Conservation (phyloP, 495 filamentous ascomycete species). For the Neurospora sp. region DNA sequence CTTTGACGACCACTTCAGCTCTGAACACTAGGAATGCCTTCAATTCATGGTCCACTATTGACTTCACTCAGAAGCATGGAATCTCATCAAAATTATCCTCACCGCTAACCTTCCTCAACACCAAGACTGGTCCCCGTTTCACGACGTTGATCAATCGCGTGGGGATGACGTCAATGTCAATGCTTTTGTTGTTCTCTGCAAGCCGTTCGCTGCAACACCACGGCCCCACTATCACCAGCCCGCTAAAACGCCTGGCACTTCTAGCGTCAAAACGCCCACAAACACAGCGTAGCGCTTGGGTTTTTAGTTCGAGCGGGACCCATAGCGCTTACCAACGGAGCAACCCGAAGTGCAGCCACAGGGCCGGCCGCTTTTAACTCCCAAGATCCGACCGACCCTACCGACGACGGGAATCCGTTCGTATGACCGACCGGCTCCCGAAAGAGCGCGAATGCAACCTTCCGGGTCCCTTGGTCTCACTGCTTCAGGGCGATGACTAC, state of each 20-base stretch:
- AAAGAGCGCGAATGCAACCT: not conserved
- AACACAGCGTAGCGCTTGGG: not conserved
- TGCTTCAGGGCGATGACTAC: no score
- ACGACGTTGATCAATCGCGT: not conserved
- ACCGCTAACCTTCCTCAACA: not conserved
- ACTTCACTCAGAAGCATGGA: not conserved
- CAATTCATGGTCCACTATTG: not conserved
- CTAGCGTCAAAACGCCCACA: not conserved
- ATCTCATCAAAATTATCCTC: not conserved
- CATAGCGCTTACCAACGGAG: not conserved
- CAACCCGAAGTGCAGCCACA: no score
- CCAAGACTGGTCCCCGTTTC: not conserved
- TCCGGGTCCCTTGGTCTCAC: not conserved
- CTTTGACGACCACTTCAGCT: not conserved
- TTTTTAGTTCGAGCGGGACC: not conserved
- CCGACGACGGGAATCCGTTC: not conserved
- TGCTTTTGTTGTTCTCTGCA: not conserved
- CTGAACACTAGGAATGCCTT: not conserved
- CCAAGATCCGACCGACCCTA: not conserved
- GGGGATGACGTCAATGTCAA: not conserved
- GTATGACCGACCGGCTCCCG: not conserved
- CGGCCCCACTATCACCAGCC: not conserved
- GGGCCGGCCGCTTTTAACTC: no score
- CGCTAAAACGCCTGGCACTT: not conserved
- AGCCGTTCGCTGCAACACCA: not conserved